These are phyloP conservation scores for Juncus inflexus DNA, from an alignment of 176 grass and related monocot species.

Conservation along the genomic window DNA sequence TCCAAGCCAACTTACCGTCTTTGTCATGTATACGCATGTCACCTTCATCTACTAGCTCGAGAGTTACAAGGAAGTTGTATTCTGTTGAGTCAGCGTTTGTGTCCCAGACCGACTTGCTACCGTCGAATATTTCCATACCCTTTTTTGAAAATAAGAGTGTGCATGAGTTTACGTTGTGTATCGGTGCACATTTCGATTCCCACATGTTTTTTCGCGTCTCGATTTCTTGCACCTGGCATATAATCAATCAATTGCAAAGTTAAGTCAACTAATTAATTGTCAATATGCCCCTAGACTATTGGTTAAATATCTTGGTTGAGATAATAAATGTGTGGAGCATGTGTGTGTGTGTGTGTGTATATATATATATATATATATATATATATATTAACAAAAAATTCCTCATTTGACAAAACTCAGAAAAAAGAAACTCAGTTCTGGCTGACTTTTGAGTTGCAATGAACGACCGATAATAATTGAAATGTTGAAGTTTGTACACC, in stretches of 20 bases:
- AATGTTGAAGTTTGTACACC: slow-evolving; percentile 19
- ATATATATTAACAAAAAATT: neutral
- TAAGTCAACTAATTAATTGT: neutral
- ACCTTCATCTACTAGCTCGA: slow-evolving; percentile 83
- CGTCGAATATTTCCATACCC: slow-evolving; percentile 88
- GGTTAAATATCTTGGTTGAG: too few relatives aligned
- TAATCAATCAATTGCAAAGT: neutral
- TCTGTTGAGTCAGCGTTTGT: slow-evolving; percentile 47
- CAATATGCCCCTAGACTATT: too few relatives aligned
- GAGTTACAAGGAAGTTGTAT: slow-evolving; percentile 54
- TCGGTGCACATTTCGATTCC: slow-evolving; percentile 73
- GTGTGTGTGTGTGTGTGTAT: too few relatives aligned
- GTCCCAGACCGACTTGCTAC: slow-evolving; percentile 56
- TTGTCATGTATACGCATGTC: slow-evolving; percentile 93
- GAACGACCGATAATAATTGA: neutral
- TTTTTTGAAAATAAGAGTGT: slow-evolving; percentile 60
- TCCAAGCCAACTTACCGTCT: slow-evolving; percentile 78
- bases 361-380: too few relatives aligned
- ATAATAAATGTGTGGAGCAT: too few relatives aligned
- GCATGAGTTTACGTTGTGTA: slow-evolving; percentile 72
- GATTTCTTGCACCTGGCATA: neutral
- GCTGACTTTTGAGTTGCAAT: neutral
- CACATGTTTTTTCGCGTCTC: slow-evolving; percentile 48
- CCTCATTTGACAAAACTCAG: neutral
- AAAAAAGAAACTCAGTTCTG: neutral